Base-by-base conservation (phyloP, 2,329 filamentous ascomycete species). In the Exophiala sp. region DNA sequence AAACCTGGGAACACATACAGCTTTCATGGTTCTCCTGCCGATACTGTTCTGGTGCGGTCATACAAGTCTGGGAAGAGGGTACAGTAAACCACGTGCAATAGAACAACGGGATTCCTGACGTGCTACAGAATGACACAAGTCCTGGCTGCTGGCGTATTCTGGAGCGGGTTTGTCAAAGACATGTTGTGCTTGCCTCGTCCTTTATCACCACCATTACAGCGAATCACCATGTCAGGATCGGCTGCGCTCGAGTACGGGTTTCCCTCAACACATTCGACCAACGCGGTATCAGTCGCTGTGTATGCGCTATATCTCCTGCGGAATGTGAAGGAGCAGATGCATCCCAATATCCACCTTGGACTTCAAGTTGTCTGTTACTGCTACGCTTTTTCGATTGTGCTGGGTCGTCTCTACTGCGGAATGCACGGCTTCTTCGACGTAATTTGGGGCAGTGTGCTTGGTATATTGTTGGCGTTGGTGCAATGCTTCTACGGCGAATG, bases 341-440 rank as follows among this genome's bases (percentile, higher is more conserved):
- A 80, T 32, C 74, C 82, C 2, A 74, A 80, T 14, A 78, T 82
- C 1, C 86, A 82, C 62, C 58, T 85, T 3, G 71, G 78, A 3
- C 74, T 95, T 21, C 87, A 94, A 67, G 70, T 72, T 4, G 70
- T 89, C 5, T 85, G 87, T 38, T 95, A 94, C 70, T 86, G 89
- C 63, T 99, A 97, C 68, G 89, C 89, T 33, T 74, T 83, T 10
- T 96, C 92, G 21, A 97, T 99, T 66, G 82, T 96, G 38, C 76
- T 97, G 58, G 94, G 94, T 5, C 85, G 94, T 16, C 77, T 99
- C 34, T 97, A 99, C 75, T 99, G 94, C 68, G 94, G 94, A 57
- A 99, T 99, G 94, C 94, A 99, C 72, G 94, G 94, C 9, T 96
- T 97, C 72, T 78, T 94, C 40, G 94, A 99, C 70, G 91, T 97